phyloP scores from a whole-genome alignment of 257 asterid genomes.

The Solanum bulbocastanum region DNA sequence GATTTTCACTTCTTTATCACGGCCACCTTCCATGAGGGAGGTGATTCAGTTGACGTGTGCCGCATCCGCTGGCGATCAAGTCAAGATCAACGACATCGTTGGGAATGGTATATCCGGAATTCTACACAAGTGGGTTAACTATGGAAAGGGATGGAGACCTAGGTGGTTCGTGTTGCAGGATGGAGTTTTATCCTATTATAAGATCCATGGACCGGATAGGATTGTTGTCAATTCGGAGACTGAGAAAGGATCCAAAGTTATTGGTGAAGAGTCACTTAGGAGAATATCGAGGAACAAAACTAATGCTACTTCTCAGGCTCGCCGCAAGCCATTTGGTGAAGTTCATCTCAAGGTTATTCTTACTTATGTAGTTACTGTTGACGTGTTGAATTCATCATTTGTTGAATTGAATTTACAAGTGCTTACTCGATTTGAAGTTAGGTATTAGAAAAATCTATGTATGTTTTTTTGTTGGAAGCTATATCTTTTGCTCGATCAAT shows the following conservation, averaged over 20 bases:
- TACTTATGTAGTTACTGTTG: background rate
- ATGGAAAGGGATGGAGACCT: slow-evolving; percentile 96
- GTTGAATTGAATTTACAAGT: background rate
- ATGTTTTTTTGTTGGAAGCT: background rate
- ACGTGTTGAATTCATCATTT: background rate
- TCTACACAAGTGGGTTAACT: slow-evolving; percentile 87
- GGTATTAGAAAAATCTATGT: too few relatives aligned
- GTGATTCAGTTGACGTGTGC: background rate
- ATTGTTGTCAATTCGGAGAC: slow-evolving; percentile 49
- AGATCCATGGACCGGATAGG: slow-evolving; percentile 92
- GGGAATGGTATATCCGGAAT: slow-evolving; percentile 82
- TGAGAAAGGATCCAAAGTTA: slow-evolving; percentile 69
- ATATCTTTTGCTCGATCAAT: background rate
- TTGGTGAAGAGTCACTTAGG: slow-evolving; percentile 70
- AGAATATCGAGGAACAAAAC: slow-evolving; percentile 33
- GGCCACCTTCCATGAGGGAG: slow-evolving; percentile 8
- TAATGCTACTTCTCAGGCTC: slow-evolving; percentile 19
- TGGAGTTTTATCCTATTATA: slow-evolving; percentile 83
- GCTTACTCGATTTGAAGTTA: background rate
- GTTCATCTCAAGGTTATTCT: slow-evolving; percentile 68
- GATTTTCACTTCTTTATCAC: slow-evolving; percentile 2
- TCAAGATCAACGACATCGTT: slow-evolving; percentile 75
- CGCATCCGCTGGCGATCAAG: slow-evolving; percentile 21
- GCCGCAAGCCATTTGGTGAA: slow-evolving; percentile 76
- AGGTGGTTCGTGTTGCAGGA: slow-evolving; percentile 96